A percentile compares a stretch with the other conserved stretches of the same genome.
These are phyloP conservation scores for Colletotrichum eleusines DNA, from an alignment of 2,329 filamentous ascomycete species.

Conservation along the genomic window DNA sequence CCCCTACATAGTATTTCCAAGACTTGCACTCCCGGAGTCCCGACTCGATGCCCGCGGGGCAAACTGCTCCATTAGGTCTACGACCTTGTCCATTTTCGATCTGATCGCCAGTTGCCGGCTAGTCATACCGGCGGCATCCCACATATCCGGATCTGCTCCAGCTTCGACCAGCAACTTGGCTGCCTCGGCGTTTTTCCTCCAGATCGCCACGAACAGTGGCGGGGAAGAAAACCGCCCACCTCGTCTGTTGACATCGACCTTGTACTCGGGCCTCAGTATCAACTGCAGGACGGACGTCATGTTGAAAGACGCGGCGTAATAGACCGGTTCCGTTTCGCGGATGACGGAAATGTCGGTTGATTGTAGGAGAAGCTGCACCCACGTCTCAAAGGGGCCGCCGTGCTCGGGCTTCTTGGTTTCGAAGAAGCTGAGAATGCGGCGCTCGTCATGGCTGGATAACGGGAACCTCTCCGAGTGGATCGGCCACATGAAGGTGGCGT, in stretches of 20 bases:
- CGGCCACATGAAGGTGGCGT: slow-evolving; percentile 43
- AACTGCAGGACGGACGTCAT: slow-evolving; percentile 44
- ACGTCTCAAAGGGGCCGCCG: slow-evolving; percentile 44
- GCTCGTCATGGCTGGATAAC: slow-evolving; percentile 33
- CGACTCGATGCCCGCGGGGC: not conserved
- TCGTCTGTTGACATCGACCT: slow-evolving; percentile 41
- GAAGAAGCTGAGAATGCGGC: slow-evolving; percentile 44
- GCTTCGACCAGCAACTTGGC: slow-evolving; percentile 45
- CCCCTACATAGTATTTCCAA: not conserved
- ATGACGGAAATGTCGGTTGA: slow-evolving; percentile 32
- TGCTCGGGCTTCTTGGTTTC: slow-evolving; percentile 39
- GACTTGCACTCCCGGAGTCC: not conserved
- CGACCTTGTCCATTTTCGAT: not conserved
- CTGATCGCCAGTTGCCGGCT: slow-evolving; percentile 15
- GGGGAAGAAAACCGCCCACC: slow-evolving; percentile 44
- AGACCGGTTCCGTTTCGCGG: slow-evolving; percentile 43
- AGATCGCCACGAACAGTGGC: slow-evolving; percentile 44
- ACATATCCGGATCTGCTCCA: slow-evolving; percentile 43
- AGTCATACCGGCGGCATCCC: slow-evolving; percentile 11
- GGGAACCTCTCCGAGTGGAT: slow-evolving; percentile 43
- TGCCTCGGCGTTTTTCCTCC: slow-evolving; percentile 41
- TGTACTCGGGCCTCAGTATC: slow-evolving; percentile 41
- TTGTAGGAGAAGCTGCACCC: slow-evolving; percentile 44
- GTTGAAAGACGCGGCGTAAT: slow-evolving; percentile 47
- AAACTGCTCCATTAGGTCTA: slow-evolving; percentile 22